Evolutionary conservation across 768 basidiomycete genomes (phyloP).

Genomic region (Lentinula guzmanii): DNA sequence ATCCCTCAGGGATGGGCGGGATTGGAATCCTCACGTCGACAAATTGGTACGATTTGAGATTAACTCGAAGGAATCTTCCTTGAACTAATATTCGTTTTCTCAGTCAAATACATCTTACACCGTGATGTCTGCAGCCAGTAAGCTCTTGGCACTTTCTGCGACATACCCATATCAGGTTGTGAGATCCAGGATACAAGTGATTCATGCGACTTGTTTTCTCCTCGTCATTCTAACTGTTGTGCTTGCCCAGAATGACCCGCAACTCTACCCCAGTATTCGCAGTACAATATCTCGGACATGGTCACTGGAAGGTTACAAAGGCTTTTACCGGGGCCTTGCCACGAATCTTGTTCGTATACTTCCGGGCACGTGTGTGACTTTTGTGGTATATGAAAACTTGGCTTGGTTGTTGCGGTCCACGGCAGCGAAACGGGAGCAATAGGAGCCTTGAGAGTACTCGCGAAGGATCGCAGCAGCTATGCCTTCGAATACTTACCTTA

Average conservation of each 20-base stretch:
- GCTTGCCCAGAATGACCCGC: slow-evolving; percentile 12
- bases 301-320: slow-evolving; percentile 69
- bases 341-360: slow-evolving; percentile 93
- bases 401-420: slow-evolving; percentile 74
- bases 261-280: slow-evolving; percentile 79
- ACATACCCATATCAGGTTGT: slow-evolving; percentile 99
- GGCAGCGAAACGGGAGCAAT: slow-evolving; percentile 46
- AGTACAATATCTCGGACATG: slow-evolving; percentile 78
- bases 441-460: background rate
- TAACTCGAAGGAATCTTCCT: background rate
- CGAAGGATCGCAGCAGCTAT: background rate
- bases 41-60: slow-evolving; percentile 65
- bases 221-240: background rate
- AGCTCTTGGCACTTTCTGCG: slow-evolving; percentile 70
- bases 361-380: slow-evolving; percentile 96
- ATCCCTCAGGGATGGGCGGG: slow-evolving; percentile 52
- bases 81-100: background rate
- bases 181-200: slow-evolving; percentile 86
- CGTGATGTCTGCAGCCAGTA: slow-evolving; percentile 86
- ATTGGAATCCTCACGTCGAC: slow-evolving; percentile 70
- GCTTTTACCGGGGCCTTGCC: slow-evolving; percentile 93
- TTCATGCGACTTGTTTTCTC: slow-evolving; percentile 13
- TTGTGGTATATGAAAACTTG: slow-evolving; percentile 94
- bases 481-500: background rate
- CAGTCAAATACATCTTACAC: slow-evolving; percentile 92